Evolutionary conservation across 371 early-diverging fungal species (phyloP).

Genomic region (Dichotomocladium elegans): DNA sequence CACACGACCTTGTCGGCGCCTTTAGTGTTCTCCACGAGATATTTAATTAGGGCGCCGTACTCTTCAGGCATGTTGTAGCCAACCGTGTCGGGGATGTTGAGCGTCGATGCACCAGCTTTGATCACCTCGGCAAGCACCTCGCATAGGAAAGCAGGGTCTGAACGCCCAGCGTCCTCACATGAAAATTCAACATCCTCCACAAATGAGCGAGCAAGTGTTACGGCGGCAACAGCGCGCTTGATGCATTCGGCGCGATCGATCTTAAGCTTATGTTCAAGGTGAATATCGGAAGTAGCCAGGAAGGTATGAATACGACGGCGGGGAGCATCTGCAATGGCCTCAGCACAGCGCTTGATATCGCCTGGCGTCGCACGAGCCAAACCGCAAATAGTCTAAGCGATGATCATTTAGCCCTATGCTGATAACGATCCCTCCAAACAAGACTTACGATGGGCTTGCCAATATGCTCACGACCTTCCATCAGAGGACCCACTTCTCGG

Average conservation of each 20-base stretch:
- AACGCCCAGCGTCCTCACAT: constrained; percentile 92
- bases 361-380: constrained; percentile 83
- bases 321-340: constrained; percentile 84
- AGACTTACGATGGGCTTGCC: constrained; percentile 79
- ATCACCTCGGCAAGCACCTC: constrained; percentile 84
- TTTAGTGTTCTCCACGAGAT: constrained; percentile 72
- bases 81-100: constrained; percentile 97
- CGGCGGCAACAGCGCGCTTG: constrained; percentile 79
- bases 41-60: constrained; percentile 80
- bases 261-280: constrained; percentile 89
- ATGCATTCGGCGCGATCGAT: constrained; percentile 87
- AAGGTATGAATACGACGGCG: constrained; percentile 89
- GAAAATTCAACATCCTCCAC: constrained; percentile 91
- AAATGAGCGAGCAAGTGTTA: constrained; percentile 72
- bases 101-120: constrained; percentile 90
- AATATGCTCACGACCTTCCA: constrained; percentile 74
- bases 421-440: not conserved
- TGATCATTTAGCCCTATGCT: not conserved
- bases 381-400: constrained; percentile 73
- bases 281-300: constrained; percentile 95
- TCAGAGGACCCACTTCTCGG: constrained; percentile 82
- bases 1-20: constrained; percentile 75
- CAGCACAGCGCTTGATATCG: constrained; percentile 88
- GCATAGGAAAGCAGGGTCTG: constrained; percentile 85
- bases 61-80: constrained; percentile 92